Base-by-base conservation (phyloP, 1,284 basidiomycete genomes). In the Xanthoconium separans region DNA sequence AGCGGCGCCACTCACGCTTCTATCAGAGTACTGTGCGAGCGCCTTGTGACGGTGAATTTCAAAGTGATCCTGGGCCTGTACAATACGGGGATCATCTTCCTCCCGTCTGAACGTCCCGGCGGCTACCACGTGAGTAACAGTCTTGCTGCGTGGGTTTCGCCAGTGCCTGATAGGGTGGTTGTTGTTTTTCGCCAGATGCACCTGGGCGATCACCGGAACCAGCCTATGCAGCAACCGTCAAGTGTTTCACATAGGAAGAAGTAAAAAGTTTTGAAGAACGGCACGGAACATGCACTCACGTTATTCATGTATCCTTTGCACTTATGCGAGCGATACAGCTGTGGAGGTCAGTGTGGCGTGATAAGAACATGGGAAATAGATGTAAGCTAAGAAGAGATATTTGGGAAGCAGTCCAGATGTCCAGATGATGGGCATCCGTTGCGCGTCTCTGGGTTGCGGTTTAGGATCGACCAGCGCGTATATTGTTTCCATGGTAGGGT, bases 401-500 rank as follows among this genome's bases (percentile, higher is more conserved):
- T 37, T 37, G 4, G 16, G 9, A n/a, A n/a, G 10, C n/a, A 37
- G n/a, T 9, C 27, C 27, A n/a, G 36, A n/a, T n/a, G n/a, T 9
- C 9, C 9, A 37, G n/a, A n/a, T 85, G 39, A 70, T 74, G 20
- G 77, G 78, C 10, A 27, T 27, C 71, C 73, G 8, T 82, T 76
- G 72, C 69, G 79, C 13, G 76, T 80, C 58, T 64, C 76, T 22
- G 76, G 78, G 20, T 61, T 83, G 47, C 88, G 82, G 77, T 78
- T 77, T 61, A 79, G 82, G 75, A 76, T 82, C 59, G 27, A 27
- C 27, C 7, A 6, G 27, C 82, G 83, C 76, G 30, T 37, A 52
- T 29, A 16, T 11, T 34, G 57, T 44, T 51, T 29, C 27, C 45
- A 18, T 47, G 18, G 40, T 34, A 33, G 15, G 7, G 29, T 34